Percentiles rank a stretch among this genome's conserved stretches.
phyloP scores from a whole-genome alignment of 495 filamentous ascomycete species.

The Neurospora sp. region DNA sequence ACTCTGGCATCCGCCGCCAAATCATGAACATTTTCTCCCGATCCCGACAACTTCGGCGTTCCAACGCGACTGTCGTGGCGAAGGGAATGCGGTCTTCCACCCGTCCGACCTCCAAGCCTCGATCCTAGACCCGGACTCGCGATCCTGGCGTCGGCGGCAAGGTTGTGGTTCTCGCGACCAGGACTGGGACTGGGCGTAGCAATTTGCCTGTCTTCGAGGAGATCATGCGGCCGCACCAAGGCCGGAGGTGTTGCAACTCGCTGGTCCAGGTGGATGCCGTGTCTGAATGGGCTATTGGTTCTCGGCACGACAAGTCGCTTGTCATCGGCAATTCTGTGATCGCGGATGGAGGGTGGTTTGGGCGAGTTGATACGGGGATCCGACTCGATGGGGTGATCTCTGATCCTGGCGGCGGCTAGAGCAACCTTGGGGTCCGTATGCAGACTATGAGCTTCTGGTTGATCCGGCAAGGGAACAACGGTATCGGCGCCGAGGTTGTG shows the following conservation, averaged over 20 bases:
- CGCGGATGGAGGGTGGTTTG: background rate
- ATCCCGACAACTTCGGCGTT: background rate
- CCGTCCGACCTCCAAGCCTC: background rate
- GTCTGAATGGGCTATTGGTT: background rate
- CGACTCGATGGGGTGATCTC: slow-evolving; percentile 3
- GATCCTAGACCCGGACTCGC: background rate
- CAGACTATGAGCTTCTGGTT: background rate
- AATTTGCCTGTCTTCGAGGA: slow-evolving; percentile 6
- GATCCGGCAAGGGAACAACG: background rate
- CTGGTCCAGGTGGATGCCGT: slow-evolving; percentile 9
- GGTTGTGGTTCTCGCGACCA: slow-evolving; percentile 4
- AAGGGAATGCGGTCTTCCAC: background rate
- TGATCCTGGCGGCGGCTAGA: background rate
- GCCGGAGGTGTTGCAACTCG: slow-evolving; percentile 10
- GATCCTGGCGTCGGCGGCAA: slow-evolving; percentile 8
- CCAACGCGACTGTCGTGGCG: background rate
- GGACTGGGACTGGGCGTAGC: slow-evolving; percentile 9
- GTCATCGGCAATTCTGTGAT: slow-evolving; percentile 12
- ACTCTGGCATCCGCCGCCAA: background rate
- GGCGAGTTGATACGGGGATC: slow-evolving; percentile 6
- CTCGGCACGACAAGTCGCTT: slow-evolving; percentile 1
- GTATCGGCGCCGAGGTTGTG: background rate
- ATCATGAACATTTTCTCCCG: background rate
- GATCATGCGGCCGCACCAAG: slow-evolving; percentile 3
- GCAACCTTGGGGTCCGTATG: background rate